phyloP scores from a whole-genome alignment of 2,329 filamentous ascomycete genomes.

The Colletotrichum chrysophilum region DNA sequence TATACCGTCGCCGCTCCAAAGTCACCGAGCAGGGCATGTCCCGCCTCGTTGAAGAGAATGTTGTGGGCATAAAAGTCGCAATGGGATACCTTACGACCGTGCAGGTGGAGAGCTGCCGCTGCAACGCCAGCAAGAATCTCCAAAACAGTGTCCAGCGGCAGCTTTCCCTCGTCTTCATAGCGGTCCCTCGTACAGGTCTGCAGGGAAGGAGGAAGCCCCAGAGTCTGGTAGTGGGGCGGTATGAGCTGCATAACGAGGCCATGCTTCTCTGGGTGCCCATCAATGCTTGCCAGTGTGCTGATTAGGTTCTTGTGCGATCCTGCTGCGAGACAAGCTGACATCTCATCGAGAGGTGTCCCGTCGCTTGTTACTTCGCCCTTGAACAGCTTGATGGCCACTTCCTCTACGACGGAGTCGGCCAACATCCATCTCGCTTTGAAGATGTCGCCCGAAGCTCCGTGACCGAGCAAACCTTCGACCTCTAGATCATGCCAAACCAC shows the following conservation, averaged over 20 bases:
- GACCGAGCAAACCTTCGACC: slow-evolving; percentile 44
- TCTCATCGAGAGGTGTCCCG: slow-evolving; percentile 53
- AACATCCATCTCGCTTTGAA: slow-evolving; percentile 43
- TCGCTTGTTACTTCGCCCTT: slow-evolving; percentile 51
- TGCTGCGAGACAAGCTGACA: slow-evolving; percentile 50
- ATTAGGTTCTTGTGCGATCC: slow-evolving; percentile 52
- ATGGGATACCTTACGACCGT: slow-evolving; percentile 46
- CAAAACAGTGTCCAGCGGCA: slow-evolving; percentile 35
- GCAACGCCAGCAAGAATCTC: slow-evolving; percentile 45
- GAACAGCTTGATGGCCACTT: slow-evolving; percentile 55
- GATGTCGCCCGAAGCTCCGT: slow-evolving; percentile 52
- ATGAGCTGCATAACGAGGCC: slow-evolving; percentile 54
- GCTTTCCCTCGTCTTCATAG: slow-evolving; percentile 34
- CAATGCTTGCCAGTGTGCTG: slow-evolving; percentile 47
- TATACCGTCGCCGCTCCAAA: slow-evolving; percentile 55
- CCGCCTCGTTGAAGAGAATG: slow-evolving; percentile 43
- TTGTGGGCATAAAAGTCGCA: slow-evolving; percentile 55
- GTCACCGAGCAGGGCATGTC: slow-evolving; percentile 50
- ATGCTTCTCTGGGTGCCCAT: slow-evolving; percentile 42
- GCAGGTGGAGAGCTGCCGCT: slow-evolving; percentile 47
- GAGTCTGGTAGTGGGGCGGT: slow-evolving; percentile 43
- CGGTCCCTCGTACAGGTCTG: slow-evolving; percentile 51
- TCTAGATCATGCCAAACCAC: slow-evolving; percentile 46
- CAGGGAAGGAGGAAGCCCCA: slow-evolving; percentile 49
- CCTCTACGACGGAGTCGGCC: slow-evolving; percentile 29